Evolutionary conservation across 2,329 filamentous ascomycete genomes (phyloP), one percentile per base, ranked within the genome.

Genomic region (Pezicula neosporulosa): DNA sequence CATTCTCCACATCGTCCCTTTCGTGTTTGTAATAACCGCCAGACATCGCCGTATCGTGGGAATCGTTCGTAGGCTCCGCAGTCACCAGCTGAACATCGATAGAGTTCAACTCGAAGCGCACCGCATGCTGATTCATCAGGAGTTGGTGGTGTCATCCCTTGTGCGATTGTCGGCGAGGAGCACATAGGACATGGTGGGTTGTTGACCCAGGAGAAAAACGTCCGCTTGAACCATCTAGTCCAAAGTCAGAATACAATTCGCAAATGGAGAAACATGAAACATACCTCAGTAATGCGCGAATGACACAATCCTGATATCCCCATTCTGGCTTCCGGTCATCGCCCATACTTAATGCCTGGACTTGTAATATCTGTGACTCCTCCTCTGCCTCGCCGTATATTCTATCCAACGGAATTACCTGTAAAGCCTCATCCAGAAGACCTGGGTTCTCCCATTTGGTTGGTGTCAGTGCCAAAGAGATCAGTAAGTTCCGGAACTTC

Each of bases 271-370:
- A 28, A 12, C 42, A 52, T 51, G n/a, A 13, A 36, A 56, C 83
- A 62, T 76, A 91, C 88, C 85, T 86, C 64, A 97, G 76, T 57
- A 97, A 77, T 54, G 93, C 90, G 59, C 89, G 82, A 65, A 97
- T 87, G 50, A 97, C 90, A 69, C 93, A 99, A 72, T 99, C 94
- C 70, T 97, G 93, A 67, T 97, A 97, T 51, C 92, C 93, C 93
- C 93, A 97, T 74, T 91, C 87, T 2, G 92, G 83, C 68, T 88
- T 87, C 59, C 83, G 80, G 50, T 86, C 89, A 51, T 88, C 83
- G 18, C 89, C 89, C 74, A 96, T 85, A 60, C 90, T 96, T 66
- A 88, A 88, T 30, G 93, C 93, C 69, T 96, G 86, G 33, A 90
- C 94, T 65, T 88, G 84, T 61, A 96, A 77, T 28, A 97, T 85